Evolutionary conservation across 1,284 basidiomycete genomes (phyloP).

Genomic region (Austroboletus niveus): DNA sequence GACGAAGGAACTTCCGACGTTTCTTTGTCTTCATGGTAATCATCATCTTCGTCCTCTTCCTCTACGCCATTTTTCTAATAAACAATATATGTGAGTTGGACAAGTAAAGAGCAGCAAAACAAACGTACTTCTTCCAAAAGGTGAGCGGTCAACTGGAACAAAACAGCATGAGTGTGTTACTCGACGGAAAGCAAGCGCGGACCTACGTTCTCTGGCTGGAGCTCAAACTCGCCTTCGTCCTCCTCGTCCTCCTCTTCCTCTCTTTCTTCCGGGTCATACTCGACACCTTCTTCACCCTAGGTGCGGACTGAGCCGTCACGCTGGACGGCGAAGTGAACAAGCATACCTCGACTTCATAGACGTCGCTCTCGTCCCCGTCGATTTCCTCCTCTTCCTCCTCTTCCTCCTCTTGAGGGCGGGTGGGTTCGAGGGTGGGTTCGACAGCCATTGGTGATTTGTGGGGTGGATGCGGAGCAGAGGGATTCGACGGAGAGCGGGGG

Average conservation of each 20-base stretch:
- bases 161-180: constrained; percentile 4
- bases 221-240: background rate
- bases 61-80: constrained; percentile 22
- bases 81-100: background rate
- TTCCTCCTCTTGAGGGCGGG: background rate
- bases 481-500: constrained; percentile 8
- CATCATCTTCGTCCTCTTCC: constrained; percentile 23
- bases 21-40: constrained; percentile 13
- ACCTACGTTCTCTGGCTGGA: constrained; percentile 10
- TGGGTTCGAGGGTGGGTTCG: constrained; percentile 19
- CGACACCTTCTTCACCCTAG: constrained; percentile 20
- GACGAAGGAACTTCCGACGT: background rate
- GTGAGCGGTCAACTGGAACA: constrained; percentile 24
- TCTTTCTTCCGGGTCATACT: constrained; percentile 8
- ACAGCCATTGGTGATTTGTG: constrained; percentile 19
- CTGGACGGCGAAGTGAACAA: background rate
- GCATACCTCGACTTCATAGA: constrained; percentile 29
- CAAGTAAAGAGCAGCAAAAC: background rate
- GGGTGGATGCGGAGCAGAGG: background rate
- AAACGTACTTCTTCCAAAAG: constrained; percentile 20
- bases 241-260: constrained; percentile 24
- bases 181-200: background rate
- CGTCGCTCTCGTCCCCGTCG: constrained; percentile 30
- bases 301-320: background rate
- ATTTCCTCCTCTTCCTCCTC: constrained; percentile 3